A percentile compares a stretch with the other conserved stretches of the same genome.
Conservation (phyloP, 225 moss, liverwort and hornwort genomes). For the Physcomitrellopsis africana region DNA sequence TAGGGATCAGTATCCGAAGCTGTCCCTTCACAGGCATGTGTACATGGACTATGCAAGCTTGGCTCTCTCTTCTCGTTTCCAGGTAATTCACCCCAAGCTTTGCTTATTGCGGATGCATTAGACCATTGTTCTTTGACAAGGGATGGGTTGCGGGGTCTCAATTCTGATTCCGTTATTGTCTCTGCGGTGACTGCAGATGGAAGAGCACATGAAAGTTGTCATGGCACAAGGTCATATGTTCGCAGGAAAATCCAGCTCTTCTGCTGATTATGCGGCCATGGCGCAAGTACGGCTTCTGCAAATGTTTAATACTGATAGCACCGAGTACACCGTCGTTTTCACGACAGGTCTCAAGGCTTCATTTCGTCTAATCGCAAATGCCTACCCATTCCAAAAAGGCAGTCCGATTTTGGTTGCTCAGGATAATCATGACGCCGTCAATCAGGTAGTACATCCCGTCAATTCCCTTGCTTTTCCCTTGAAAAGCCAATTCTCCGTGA, state of each 20-base stretch:
- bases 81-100: conserved; percentile 36
- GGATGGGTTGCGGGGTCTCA: not conserved
- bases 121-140: too few species aligned
- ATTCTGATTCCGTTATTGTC: not conserved
- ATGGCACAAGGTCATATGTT: conserved; percentile 73
- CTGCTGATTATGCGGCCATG: conserved; percentile 57
- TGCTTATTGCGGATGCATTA: not conserved
- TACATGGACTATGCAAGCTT: conserved; percentile 85
- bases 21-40: conserved; percentile 70
- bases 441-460: conserved; percentile 26
- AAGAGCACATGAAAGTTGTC: conserved; percentile 78
- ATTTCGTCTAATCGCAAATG: conserved; percentile 63
- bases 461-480: not conserved
- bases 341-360: conserved; percentile 73
- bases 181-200: conserved; percentile 45
- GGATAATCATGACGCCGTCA: conserved; percentile 77
- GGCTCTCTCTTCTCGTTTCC: conserved; percentile 76
- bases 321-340: conserved; percentile 68
- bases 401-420: conserved; percentile 74
- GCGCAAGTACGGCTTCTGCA: conserved; percentile 68
- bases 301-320: conserved; percentile 67
- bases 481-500: too few species aligned
- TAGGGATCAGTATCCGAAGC: conserved; percentile 83
- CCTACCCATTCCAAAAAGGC: conserved; percentile 73
- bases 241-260: conserved; percentile 33